Evolutionary conservation across 2,329 filamentous ascomycete genomes (phyloP), one percentile per base, ranked within the genome.

Genomic region (Myriosclerotinia duriaeana): DNA sequence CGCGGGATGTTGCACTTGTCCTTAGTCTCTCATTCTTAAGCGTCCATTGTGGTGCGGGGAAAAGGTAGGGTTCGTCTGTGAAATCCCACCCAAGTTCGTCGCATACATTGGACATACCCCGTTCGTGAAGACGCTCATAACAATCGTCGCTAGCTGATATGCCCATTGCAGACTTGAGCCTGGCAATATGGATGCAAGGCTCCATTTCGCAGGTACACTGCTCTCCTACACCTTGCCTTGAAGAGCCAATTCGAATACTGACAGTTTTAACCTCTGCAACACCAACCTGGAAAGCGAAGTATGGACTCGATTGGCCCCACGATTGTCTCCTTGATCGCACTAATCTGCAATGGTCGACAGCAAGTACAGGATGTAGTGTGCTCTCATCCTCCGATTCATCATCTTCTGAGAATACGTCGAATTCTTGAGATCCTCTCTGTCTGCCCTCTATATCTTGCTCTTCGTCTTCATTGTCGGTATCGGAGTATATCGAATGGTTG

Each of bases 221-320:
- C 54, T 72, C 69, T 9, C 30, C 54, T 36, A 64, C 67, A 14
- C 65, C 54, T 22, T 69, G 58, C 30, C 58, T 61, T 9, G 65
- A 64, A 8, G 71, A 64, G 38, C 65, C 67, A 58, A 76, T 73
- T 20, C 72, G 71, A 38, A 76, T 66, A 26, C 71, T 67, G 53
- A 69, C 68, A 53, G 65, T 68, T 54, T 72, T 48, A 3, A 75
- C 69, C 22, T 74, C 65, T 11, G 74, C 72, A 53, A 69, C 72
- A 17, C 70, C 72, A 17, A 75, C 71, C 55, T 75, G 73, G 52
- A 75, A 76, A 52, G 73, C 72, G 66, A 72, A 76, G 34, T 56
- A 66, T 48, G 52, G 40, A 50, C 30, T 61, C 12, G n/a, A 17
- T 61, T 61, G 44, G 14, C 34, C 58, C 0, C 46, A 17, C 34